Evolutionary conservation across 1,139 yeast genomes (phyloP).

Genomic region (Sugiyamaella pinicola): DNA sequence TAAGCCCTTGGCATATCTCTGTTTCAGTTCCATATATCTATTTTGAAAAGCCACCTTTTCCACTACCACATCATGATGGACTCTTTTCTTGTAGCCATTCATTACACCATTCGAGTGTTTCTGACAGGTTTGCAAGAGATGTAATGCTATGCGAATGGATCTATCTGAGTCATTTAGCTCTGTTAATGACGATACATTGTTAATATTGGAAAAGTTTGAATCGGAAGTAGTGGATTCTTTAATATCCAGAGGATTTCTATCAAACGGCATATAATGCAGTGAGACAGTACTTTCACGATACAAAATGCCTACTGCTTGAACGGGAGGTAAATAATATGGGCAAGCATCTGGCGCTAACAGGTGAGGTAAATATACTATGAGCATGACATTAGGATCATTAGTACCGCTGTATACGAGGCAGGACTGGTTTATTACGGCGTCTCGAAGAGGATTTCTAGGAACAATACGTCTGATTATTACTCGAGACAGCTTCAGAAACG

Average conservation of each 20-base stretch:
- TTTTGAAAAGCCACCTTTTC: slow-evolving; percentile 83
- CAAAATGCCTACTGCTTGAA: slow-evolving; percentile 75
- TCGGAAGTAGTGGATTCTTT: neutral
- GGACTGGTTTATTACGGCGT: slow-evolving; percentile 79
- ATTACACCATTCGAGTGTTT: slow-evolving; percentile 84
- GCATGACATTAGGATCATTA: slow-evolving; percentile 39
- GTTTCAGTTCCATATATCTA: slow-evolving; percentile 75
- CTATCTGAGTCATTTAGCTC: slow-evolving; percentile 50
- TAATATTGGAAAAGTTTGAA: neutral
- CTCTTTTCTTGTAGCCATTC: slow-evolving; percentile 85
- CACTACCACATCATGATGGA: slow-evolving; percentile 83
- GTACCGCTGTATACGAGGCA: slow-evolving; percentile 54
- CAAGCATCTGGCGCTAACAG: slow-evolving; percentile 46
- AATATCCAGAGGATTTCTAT: slow-evolving; percentile 19
- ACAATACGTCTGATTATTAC: slow-evolving; percentile 76
- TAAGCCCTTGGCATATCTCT: slow-evolving; percentile 71
- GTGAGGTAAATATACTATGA: slow-evolving; percentile 79
- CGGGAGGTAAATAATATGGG: slow-evolving; percentile 89
- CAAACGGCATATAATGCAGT: slow-evolving; percentile 76
- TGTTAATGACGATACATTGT: slow-evolving; percentile 13
- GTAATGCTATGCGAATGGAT: slow-evolving; percentile 75
- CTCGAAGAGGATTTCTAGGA: slow-evolving; percentile 88
- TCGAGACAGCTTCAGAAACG: slow-evolving; percentile 46
- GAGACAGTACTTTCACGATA: slow-evolving; percentile 58
- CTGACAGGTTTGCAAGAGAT: slow-evolving; percentile 74